Conservation (phyloP, 2,329 filamentous ascomycete species). For the Trichoderma sp. region DNA sequence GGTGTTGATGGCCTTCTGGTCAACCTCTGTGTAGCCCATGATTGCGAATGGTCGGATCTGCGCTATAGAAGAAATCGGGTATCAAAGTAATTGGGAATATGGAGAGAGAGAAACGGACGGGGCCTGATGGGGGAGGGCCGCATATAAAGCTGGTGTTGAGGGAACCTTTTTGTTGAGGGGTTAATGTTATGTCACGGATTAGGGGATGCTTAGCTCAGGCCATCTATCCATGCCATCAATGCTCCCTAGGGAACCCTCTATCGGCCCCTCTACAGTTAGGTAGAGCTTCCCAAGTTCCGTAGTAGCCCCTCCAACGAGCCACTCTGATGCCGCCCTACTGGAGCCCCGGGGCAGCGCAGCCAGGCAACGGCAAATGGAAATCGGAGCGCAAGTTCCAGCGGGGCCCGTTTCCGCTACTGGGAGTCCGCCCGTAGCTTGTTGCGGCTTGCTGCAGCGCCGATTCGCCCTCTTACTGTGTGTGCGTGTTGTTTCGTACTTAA, state of each 20-base stretch:
- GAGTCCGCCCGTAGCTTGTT: not conserved
- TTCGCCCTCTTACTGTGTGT: not conserved
- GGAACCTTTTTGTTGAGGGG: constrained; percentile 32
- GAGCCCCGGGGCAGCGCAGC: constrained; percentile 3
- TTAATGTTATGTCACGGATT: constrained; percentile 34
- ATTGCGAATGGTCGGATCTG: constrained; percentile 43
- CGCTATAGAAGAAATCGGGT: constrained; percentile 25
- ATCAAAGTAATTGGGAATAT: constrained; percentile 15
- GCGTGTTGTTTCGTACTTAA: not conserved
- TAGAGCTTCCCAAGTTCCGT: constrained; percentile 3
- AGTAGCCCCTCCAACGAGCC: constrained; percentile 8
- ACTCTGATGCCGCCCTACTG: constrained; percentile 2
- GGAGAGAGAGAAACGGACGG: constrained; percentile 27
- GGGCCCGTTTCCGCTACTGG: not conserved
- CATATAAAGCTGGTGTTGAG: constrained; percentile 30
- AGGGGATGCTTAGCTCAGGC: not conserved
- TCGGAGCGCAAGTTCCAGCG: constrained; percentile 19
- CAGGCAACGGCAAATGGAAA: constrained; percentile 12
- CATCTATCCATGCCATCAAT: not conserved
- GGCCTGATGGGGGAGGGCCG: constrained; percentile 28
- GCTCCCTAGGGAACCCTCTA: too few species aligned
- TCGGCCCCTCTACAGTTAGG: constrained; percentile 8
- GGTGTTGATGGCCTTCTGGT: constrained; percentile 95
- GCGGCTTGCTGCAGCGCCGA: not conserved
- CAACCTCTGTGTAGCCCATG: constrained; percentile 88